Evolutionary conservation across 1,139 yeast species (phyloP).

Genomic region (Debaryomyces nepalensis): DNA sequence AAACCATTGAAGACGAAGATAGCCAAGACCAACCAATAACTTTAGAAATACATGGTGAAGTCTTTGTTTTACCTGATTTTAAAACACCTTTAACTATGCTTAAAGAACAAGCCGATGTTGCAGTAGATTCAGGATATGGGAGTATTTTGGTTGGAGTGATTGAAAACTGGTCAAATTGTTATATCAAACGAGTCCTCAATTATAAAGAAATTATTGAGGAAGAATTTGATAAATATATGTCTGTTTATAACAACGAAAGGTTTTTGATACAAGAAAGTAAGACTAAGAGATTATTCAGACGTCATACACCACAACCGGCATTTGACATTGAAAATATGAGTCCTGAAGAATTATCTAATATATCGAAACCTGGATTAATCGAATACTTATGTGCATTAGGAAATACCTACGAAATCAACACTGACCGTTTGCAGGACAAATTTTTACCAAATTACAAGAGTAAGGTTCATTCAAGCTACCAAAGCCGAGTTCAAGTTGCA

Average conservation of each 20-base stretch:
- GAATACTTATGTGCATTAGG: constrained; percentile 86
- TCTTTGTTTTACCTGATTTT: constrained; percentile 62
- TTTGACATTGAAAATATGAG: constrained; percentile 48
- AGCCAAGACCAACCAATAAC: constrained; percentile 60
- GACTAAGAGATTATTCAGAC: constrained; percentile 51
- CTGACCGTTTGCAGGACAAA: constrained; percentile 80
- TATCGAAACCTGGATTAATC: constrained; percentile 75
- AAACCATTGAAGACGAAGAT: constrained; percentile 48
- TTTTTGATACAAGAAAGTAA: constrained; percentile 44
- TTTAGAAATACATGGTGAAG: constrained; percentile 69
- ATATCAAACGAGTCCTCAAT: constrained; percentile 62
- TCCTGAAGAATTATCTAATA: constrained; percentile 51
- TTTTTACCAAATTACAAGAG: constrained; percentile 67
- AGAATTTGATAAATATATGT: constrained; percentile 57
- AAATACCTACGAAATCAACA: constrained; percentile 81
- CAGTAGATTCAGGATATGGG: constrained; percentile 86
- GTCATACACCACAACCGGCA: constrained; percentile 28
- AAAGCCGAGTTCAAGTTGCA: constrained; percentile 55
- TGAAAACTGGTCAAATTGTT: constrained; percentile 67
- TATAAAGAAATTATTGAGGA: constrained; percentile 62
- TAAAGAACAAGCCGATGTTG: constrained; percentile 90
- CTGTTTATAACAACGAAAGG: constrained; percentile 46
- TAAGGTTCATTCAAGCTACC: constrained; percentile 69
- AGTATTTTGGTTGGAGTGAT: constrained; percentile 83
- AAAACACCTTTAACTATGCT: constrained; percentile 70